Conservation (phyloP, 2,329 filamentous ascomycete species). For the Aureobasidium sp. region DNA sequence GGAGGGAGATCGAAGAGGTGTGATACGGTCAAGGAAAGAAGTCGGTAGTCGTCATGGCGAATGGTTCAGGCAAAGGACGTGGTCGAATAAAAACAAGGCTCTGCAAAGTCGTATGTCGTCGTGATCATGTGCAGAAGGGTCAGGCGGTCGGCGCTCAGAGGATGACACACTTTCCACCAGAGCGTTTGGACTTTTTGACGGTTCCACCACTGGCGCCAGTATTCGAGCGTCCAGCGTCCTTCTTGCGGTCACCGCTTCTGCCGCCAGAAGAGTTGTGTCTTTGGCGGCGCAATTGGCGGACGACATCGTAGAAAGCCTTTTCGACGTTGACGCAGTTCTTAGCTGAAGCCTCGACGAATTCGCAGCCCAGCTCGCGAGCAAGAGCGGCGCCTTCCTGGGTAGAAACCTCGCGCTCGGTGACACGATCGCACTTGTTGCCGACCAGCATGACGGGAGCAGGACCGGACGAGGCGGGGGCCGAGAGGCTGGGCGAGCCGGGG, state of each 20-base stretch:
- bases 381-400: conserved; percentile 91
- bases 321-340: conserved; percentile 99
- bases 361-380: conserved; percentile 84
- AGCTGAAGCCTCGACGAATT: conserved; percentile 93
- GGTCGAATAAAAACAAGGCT: conserved; percentile 4
- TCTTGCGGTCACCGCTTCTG: background rate
- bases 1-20: background rate
- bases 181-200: conserved; percentile 1
- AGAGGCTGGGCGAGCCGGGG: conserved; percentile 59
- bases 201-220: background rate
- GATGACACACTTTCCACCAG: conserved; percentile 14
- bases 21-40: background rate
- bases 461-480: conserved; percentile 43
- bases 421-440: conserved; percentile 95
- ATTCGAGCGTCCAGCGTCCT: background rate
- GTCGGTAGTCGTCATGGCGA: background rate
- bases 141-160: conserved; percentile 1
- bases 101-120: conserved; percentile 10
- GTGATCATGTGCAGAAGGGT: background rate
- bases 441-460: conserved; percentile 95
- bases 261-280: conserved; percentile 30
- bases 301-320: conserved; percentile 97
- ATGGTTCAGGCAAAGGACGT: background rate
- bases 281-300: conserved; percentile 79
- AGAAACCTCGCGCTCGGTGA: conserved; percentile 91